A percentile compares a stretch with the other conserved stretches of the same genome.
These are phyloP conservation scores for Panellus pusillus DNA, from an alignment of 768 basidiomycete genomes.

Conservation along the genomic window DNA sequence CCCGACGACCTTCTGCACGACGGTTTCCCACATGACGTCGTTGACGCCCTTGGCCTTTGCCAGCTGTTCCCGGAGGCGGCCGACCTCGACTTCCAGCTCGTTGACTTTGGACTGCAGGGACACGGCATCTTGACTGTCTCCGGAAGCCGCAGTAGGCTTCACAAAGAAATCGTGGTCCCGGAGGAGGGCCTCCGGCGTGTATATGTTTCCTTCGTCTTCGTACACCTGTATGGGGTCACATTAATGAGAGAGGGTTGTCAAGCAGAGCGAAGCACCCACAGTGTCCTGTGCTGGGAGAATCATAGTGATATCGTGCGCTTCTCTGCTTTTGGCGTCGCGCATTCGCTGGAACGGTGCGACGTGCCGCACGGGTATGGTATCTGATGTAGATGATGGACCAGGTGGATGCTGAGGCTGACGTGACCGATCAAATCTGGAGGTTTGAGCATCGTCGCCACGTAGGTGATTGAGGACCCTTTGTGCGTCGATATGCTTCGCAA, in stretches of 20 bases:
- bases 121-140: constrained; percentile 30
- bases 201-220: constrained; percentile 37
- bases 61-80: constrained; percentile 63
- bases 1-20: constrained; percentile 65
- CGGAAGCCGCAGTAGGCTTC: constrained; percentile 31
- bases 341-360: constrained; percentile 73
- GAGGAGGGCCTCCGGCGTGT: constrained; percentile 55
- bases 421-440: constrained; percentile 88
- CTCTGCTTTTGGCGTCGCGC: constrained; percentile 63
- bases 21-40: constrained; percentile 89
- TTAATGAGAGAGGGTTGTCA: not conserved
- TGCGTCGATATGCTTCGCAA: constrained; percentile 77
- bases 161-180: constrained; percentile 70
- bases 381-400: constrained; percentile 42
- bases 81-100: constrained; percentile 74
- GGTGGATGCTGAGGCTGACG: constrained; percentile 53
- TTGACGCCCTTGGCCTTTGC: constrained; percentile 89
- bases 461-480: constrained; percentile 67
- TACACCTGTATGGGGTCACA: constrained; percentile 23
- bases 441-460: constrained; percentile 76
- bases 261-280: constrained; percentile 32
- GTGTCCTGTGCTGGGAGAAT: constrained; percentile 50
- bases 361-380: constrained; percentile 64
- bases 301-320: constrained; percentile 69
- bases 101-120: constrained; percentile 57